A percentile compares a stretch with the other conserved stretches of the same genome.
phyloP scores from a whole-genome alignment of 2,329 filamentous ascomycete genomes.

The Cercospora janseana region DNA sequence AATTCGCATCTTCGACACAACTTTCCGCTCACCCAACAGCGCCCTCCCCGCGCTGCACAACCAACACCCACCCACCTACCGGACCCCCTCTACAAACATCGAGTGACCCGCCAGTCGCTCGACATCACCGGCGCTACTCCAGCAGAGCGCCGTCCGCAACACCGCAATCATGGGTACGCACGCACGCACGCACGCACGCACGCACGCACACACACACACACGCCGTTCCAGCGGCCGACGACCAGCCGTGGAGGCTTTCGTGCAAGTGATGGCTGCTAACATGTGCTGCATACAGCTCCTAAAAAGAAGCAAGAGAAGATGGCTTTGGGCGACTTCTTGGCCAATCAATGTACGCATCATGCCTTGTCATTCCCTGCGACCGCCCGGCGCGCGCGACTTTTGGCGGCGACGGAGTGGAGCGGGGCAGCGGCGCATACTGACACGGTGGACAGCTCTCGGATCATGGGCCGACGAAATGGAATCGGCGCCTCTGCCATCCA shows the following conservation, averaged over 20 bases:
- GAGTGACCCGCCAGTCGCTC: constrained; percentile 9
- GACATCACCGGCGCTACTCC: constrained; percentile 13
- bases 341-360: constrained; percentile 68
- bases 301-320: constrained; percentile 94
- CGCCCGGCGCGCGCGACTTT: neutral
- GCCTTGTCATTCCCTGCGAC: constrained; percentile 1
- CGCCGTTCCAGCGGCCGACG: neutral
- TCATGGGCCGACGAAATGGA: constrained; percentile 99
- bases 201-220: constrained; percentile 6
- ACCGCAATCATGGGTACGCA: constrained; percentile 61
- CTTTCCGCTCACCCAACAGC: constrained; percentile 9
- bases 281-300: constrained; percentile 48
- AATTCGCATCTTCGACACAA: constrained; percentile 4
- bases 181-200: constrained; percentile 30
- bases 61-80: too few relatives aligned
- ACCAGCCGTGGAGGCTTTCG: neutral
- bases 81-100: constrained; percentile 1
- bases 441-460: constrained; percentile 60
- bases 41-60: constrained; percentile 15
- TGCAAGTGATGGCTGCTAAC: constrained; percentile 26
- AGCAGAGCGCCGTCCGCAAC: constrained; percentile 25
- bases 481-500: constrained; percentile 39
- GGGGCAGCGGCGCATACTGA: constrained; percentile 19
- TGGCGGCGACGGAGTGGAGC: constrained; percentile 3
- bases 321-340: constrained; percentile 94